These are phyloP conservation scores for Gastrodia elata DNA, from an alignment of 106 monocot species.

Conservation along the genomic window DNA sequence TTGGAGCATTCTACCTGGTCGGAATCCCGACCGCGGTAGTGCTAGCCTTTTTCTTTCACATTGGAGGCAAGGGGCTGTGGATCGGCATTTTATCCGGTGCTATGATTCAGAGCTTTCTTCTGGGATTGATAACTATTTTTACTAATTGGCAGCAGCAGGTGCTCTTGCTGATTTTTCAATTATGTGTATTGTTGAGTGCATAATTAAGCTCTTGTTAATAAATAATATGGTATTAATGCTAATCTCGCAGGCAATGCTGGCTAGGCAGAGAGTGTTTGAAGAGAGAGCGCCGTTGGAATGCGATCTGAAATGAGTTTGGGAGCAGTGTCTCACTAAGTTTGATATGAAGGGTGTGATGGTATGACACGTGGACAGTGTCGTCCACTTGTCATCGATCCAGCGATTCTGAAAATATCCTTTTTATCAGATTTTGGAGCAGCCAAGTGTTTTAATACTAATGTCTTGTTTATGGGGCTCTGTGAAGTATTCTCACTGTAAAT, in stretches of 20 bases:
- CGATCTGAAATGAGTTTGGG: neutral
- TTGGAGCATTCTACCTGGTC: slow-evolving; percentile 46
- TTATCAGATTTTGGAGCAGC: no score
- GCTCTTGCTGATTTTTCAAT: neutral
- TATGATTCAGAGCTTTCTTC: slow-evolving; percentile 38
- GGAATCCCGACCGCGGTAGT: slow-evolving; percentile 60
- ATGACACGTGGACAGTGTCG: no score
- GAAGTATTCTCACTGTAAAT: no score
- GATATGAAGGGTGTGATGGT: no score
- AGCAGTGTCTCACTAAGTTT: no score
- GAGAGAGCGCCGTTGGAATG: neutral
- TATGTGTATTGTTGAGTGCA: neutral
- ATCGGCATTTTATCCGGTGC: slow-evolving; percentile 59
- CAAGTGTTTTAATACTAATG: no score
- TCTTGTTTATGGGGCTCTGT: no score
- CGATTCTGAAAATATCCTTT: no score
- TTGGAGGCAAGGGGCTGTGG: slow-evolving; percentile 74
- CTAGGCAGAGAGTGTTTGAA: neutral
- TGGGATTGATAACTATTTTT: slow-evolving; percentile 47
- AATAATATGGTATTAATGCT: neutral
- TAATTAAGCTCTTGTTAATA: neutral
- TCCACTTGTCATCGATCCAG: no score
- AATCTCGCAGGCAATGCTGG: neutral
- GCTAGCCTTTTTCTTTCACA: slow-evolving; percentile 41
- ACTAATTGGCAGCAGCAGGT: slow-evolving; percentile 88